These are phyloP conservation scores for Chlorociboria aeruginascens DNA, from an alignment of 495 filamentous ascomycete genomes.

Conservation along the genomic window DNA sequence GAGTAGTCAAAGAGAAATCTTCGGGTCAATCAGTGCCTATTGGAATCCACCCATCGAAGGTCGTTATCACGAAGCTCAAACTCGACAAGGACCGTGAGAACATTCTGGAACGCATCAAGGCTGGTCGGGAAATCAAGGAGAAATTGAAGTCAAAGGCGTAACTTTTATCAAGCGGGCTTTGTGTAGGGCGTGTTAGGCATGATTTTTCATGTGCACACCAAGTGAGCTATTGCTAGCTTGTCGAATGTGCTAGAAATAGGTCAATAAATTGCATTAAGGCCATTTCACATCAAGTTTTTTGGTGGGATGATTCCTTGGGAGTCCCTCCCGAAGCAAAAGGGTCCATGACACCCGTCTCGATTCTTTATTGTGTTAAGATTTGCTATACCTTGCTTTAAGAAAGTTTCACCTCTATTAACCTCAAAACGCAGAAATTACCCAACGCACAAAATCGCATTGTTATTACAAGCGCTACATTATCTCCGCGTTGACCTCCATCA, in stretches of 20 bases:
- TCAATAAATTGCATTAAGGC: conserved; percentile 43
- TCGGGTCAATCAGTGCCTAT: conserved; percentile 84
- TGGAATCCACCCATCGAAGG: conserved; percentile 83
- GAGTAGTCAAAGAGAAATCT: conserved; percentile 84
- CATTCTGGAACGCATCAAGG: conserved; percentile 75
- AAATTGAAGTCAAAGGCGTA: conserved; percentile 27
- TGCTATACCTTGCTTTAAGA: conserved; percentile 19
- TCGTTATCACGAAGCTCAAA: conserved; percentile 95
- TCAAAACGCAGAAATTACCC: conserved; percentile 1
- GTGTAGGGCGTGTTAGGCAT: conserved; percentile 13
- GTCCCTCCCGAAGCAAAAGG: conserved; percentile 42
- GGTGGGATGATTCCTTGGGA: conserved; percentile 54
- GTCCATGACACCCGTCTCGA: neutral
- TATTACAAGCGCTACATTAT: conserved; percentile 46
- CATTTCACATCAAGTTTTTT: conserved; percentile 38
- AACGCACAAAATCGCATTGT: neutral
- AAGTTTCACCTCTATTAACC: conserved; percentile 13
- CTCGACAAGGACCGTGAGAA: conserved; percentile 94
- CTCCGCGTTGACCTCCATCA: conserved; percentile 50
- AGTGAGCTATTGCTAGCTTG: conserved; percentile 16
- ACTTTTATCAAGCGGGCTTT: neutral
- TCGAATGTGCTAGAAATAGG: conserved; percentile 9
- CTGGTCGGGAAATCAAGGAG: conserved; percentile 56
- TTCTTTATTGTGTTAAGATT: conserved; percentile 13
- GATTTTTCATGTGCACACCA: conserved; percentile 9